Conservation (phyloP, 208 protist species). For the Acanthamoeba lenticulata region DNA sequence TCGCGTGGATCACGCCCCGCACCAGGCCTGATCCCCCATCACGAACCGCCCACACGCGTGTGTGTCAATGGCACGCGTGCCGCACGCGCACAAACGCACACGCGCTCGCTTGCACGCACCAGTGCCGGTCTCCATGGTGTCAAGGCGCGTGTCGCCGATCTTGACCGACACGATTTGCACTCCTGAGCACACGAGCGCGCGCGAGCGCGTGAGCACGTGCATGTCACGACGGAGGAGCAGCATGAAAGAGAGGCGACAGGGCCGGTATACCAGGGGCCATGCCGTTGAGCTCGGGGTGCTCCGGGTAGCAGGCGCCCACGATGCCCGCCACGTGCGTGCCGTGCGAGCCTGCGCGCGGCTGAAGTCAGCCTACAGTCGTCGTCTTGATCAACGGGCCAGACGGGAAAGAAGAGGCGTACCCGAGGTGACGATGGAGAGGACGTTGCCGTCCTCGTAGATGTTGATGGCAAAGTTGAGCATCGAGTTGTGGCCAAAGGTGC, state of each 20-base stretch:
- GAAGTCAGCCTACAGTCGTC: background rate
- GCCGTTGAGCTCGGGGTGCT: conserved; percentile 83
- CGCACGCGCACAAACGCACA: too few relatives aligned
- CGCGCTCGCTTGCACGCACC: background rate
- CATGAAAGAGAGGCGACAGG: background rate
- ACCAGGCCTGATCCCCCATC: conserved; percentile 77
- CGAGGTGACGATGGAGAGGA: conserved; percentile 79
- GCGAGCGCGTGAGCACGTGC: background rate
- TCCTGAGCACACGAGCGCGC: conserved; percentile 2
- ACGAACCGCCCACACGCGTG: too few relatives aligned
- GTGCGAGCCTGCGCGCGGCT: conserved; percentile 73
- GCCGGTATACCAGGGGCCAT: conserved; percentile 69
- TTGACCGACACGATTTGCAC: conserved; percentile 83
- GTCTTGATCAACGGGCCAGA: background rate
- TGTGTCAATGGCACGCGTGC: too few relatives aligned
- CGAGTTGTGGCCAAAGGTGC: conserved; percentile 47
- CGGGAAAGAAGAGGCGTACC: background rate
- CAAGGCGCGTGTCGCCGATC: conserved; percentile 85
- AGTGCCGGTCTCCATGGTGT: conserved; percentile 75
- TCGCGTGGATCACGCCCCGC: conserved; percentile 73
- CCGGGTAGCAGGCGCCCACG: conserved; percentile 80
- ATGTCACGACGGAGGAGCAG: background rate
- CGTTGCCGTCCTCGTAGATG: conserved; percentile 84
- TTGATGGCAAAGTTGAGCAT: conserved; percentile 78
- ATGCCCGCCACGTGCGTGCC: conserved; percentile 88